Evolutionary conservation across 148 eudicot genomes (phyloP).

Genomic region (Chenopodium quinoa): DNA sequence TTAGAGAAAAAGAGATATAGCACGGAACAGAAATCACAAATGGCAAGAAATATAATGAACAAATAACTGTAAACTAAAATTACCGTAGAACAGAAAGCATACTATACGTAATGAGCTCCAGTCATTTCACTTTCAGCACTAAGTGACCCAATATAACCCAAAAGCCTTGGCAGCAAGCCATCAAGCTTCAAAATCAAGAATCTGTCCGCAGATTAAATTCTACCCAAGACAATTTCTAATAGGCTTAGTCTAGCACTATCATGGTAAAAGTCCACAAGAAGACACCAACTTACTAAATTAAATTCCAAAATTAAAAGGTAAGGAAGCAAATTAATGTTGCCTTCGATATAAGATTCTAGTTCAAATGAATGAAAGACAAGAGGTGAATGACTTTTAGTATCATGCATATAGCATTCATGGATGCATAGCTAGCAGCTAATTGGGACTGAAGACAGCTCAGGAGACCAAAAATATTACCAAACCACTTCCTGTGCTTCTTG

Average conservation of each 20-base stretch:
- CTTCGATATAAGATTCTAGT: not conserved
- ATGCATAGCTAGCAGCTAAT: not conserved
- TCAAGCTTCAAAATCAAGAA: not conserved
- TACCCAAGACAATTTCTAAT: not conserved
- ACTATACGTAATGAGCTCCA: not conserved
- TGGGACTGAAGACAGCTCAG: not conserved
- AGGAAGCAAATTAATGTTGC: not conserved
- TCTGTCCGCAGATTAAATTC: not conserved
- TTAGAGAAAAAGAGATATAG: not conserved
- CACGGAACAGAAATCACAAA: not conserved
- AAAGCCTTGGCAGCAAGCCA: not conserved
- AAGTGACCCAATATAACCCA: not conserved
- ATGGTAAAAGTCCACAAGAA: not conserved
- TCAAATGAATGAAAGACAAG: not conserved
- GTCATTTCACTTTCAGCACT: not conserved
- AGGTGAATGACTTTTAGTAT: too few species aligned
- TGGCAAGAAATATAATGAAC: not conserved
- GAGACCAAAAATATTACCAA: slow-evolving; percentile 55
- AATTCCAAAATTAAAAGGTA: not conserved
- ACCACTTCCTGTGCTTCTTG: slow-evolving; percentile 80
- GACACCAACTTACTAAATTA: not conserved
- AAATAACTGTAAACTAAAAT: not conserved
- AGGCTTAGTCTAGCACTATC: not conserved
- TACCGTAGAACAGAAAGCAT: not conserved
- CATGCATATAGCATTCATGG: not conserved